These are phyloP conservation scores for Calocybe gambosa DNA, from an alignment of 1,284 basidiomycete species.

Conservation along the genomic window DNA sequence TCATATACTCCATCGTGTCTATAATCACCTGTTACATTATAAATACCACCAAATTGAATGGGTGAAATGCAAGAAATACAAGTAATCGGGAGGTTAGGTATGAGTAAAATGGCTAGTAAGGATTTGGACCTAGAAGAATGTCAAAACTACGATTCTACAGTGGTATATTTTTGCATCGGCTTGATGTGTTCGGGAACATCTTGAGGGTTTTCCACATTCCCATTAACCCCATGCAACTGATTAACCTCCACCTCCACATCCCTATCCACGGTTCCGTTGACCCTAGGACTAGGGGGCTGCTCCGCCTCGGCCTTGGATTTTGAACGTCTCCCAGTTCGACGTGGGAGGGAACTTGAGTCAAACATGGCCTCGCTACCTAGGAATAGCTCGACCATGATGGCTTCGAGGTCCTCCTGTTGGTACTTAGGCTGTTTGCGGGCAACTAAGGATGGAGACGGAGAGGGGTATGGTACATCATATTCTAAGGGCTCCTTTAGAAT, in stretches of 20 bases:
- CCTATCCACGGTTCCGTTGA: constrained; percentile 5
- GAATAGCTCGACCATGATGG: constrained; percentile 44
- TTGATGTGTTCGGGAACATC: not conserved
- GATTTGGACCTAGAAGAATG: not conserved
- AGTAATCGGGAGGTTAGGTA: not conserved
- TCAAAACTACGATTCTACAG: constrained; percentile 2
- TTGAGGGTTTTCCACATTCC: not conserved
- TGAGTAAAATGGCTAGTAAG: not conserved
- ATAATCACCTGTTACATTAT: constrained; percentile 4
- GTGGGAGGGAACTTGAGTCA: constrained; percentile 5
- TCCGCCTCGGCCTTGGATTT: constrained; percentile 2
- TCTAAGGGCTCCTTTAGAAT: constrained; percentile 27
- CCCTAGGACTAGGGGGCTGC: not conserved
- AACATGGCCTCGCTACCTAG: constrained; percentile 33
- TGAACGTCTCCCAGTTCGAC: constrained; percentile 8
- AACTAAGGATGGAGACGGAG: constrained; percentile 29
- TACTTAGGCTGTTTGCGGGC: constrained; percentile 18
- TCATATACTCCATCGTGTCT: not conserved
- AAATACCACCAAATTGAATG: constrained; percentile 9
- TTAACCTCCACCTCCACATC: constrained; percentile 1
- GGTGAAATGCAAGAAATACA: not conserved
- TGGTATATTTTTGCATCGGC: constrained; percentile 6
- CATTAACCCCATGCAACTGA: not conserved
- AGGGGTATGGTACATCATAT: constrained; percentile 28
- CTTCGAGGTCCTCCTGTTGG: constrained; percentile 32